Evolutionary conservation across 495 filamentous ascomycete species (phyloP), one percentile per base, ranked within the genome.

Genomic region (Penicillium egyptiacum): DNA sequence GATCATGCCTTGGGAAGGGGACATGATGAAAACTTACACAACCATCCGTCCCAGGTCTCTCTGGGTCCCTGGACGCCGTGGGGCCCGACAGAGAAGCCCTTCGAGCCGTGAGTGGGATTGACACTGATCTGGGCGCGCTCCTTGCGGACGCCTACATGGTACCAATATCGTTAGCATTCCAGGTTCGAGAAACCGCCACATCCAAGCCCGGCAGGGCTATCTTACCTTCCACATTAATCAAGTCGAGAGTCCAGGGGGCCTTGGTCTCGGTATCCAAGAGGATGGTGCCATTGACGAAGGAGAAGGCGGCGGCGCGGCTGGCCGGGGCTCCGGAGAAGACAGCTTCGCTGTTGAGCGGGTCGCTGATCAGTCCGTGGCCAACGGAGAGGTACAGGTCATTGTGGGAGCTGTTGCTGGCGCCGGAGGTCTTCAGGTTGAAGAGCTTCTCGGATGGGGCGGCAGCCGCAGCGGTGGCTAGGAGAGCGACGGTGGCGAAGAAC

Each of bases 381-480:
- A 50, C 30, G 7, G 59, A 53, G 12, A 67, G 53, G 54, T 56
- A 67, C 9, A 67, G 55, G 44, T 25, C 49, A 37, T 64, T 62
- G 51, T 54, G 35, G 14, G 44, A 48, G 44, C 50, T 44, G 47
- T 59, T 57, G 41, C 54, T 49, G 46, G 65, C 50, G 25, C 59
- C 59, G 39, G 50, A 54, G 23, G 63, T 62, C 41, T 55, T 37
- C 5, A 69, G 51, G 43, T 58, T 62, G 60, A 69, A 69, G 48
- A 44, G 31, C n/a, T 55, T 56, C 22, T 56, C 48, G 28, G 64
- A 42, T 31, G 60, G 57, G 53, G 40, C 43, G 45, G 67, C 65
- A 26, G 44, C 54, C 19, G 47, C 48, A 48, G 58, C 42, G 48
- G 62, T 53, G 47, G 60, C 55, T 26, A 70, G 51, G 41, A 64